Evolutionary conservation across 148 eudicot genomes (phyloP).

Genomic region (Vaccinium macrocarpon): DNA sequence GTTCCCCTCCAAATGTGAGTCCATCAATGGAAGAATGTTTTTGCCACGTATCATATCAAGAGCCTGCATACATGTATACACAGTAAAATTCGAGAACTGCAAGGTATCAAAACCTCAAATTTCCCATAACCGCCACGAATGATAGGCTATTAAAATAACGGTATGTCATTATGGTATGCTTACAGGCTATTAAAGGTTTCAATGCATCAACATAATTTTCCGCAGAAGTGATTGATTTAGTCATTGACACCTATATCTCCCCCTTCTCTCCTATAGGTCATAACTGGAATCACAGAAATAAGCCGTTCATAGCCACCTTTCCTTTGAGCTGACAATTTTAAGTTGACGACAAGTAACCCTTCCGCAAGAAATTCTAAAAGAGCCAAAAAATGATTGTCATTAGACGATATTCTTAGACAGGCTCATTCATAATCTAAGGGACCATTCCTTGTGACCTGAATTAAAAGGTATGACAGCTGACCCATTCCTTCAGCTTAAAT

Average conservation of each 20-base stretch:
- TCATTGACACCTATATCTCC: too few relatives aligned
- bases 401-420: neutral
- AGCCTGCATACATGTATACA: neutral
- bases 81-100: slow-evolving; percentile 11
- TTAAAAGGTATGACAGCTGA: neutral
- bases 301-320: too few relatives aligned
- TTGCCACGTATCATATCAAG: too few relatives aligned
- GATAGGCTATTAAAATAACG: neutral
- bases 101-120: neutral
- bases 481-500: neutral
- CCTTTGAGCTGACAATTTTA: too few relatives aligned
- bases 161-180: neutral
- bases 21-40: too few relatives aligned
- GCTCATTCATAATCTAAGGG: neutral
- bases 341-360: too few relatives aligned
- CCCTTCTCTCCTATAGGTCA: neutral
- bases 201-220: neutral
- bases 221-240: too few relatives aligned
- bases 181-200: neutral
- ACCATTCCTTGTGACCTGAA: neutral
- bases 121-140: neutral
- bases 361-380: too few relatives aligned
- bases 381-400: too few relatives aligned
- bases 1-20: too few relatives aligned
- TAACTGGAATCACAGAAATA: neutral